Evolutionary conservation across 169 alveolate genomes (phyloP).

Genomic region (Cryptosporidium parvum): DNA sequence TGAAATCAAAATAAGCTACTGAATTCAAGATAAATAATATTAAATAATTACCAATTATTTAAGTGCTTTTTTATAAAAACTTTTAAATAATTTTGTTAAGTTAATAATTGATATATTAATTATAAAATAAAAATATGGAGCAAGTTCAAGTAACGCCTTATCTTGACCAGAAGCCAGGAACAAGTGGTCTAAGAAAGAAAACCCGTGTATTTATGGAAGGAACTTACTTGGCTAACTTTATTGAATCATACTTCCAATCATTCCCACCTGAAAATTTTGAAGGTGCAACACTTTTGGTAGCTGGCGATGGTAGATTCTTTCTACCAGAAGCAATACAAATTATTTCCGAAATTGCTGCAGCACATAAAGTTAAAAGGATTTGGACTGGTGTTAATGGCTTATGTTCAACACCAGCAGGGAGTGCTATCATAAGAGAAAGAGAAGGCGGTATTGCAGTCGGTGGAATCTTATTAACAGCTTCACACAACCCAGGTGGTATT

Average conservation of each 20-base stretch:
- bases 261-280: conserved; percentile 82
- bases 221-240: conserved; percentile 88
- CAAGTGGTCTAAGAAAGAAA: conserved; percentile 92
- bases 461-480: conserved; percentile 94
- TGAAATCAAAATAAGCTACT: not conserved
- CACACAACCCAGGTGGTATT: conserved; percentile 97
- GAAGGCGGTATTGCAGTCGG: conserved; percentile 89
- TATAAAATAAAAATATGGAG: conserved; percentile 70
- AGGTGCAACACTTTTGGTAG: conserved; percentile 87
- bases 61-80: not conserved
- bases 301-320: conserved; percentile 93
- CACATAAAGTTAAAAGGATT: conserved; percentile 85
- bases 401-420: conserved; percentile 94
- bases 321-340: conserved; percentile 84
- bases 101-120: not conserved
- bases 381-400: conserved; percentile 90
- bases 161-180: conserved; percentile 90
- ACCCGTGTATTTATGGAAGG: conserved; percentile 83
- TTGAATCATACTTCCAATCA: conserved; percentile 86
- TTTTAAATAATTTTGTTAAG: not conserved
- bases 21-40: not conserved
- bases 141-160: conserved; percentile 85
- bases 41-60: conserved; percentile 8
- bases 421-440: conserved; percentile 90
- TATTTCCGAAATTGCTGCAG: conserved; percentile 88